Evolutionary conservation across 2,329 filamentous ascomycete genomes (phyloP), one percentile per base, ranked within the genome.

Genomic region (Alternaria brassicae): DNA sequence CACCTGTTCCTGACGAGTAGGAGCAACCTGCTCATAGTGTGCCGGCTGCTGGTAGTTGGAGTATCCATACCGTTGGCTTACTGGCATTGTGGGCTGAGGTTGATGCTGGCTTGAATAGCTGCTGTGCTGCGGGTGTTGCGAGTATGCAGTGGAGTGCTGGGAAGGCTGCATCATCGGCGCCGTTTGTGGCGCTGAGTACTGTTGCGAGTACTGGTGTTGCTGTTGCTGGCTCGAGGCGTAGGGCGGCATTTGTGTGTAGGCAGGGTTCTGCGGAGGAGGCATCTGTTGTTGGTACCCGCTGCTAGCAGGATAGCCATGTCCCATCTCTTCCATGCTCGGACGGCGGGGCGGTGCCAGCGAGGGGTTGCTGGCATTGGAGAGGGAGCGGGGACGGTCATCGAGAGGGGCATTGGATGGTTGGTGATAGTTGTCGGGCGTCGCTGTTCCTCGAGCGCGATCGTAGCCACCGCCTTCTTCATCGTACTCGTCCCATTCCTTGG

Each of bases 401-500:
- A 79, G 76, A 27, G 76, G 67, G 9, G 66, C 61, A 44, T 63
- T 72, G 3, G 81, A 77, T 32, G 79, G 78, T 37, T 78, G 79
- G 39, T 75, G 75, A 56, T 84, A 84, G 6, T 75, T 70, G 59
- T 84, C 83, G 1, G 83, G 83, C 2, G 83, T 85, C 5, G 80
- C 76, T 48, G 81, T 84, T 65, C 82, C 80, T 63, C 84, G 80
- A 4, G 80, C 75, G 39, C 80, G 80, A 15, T 81, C 78, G 62
- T 82, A 83, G 6, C 77, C 78, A 40, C 62, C 67, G n/a, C 76
- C 77, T n/a, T 85, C 82, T 9, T 85, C 84, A 12, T 86, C 84
- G 60, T 86, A 89, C 19, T 72, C 85, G n/a, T 91, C 88, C 73
- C 89, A 90, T 21, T 90, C 87, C 66, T 87, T 86, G 48, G 81